Evolutionary conservation across 2,329 filamentous ascomycete species (phyloP).

Genomic region (Talaromyces atroroseus): DNA sequence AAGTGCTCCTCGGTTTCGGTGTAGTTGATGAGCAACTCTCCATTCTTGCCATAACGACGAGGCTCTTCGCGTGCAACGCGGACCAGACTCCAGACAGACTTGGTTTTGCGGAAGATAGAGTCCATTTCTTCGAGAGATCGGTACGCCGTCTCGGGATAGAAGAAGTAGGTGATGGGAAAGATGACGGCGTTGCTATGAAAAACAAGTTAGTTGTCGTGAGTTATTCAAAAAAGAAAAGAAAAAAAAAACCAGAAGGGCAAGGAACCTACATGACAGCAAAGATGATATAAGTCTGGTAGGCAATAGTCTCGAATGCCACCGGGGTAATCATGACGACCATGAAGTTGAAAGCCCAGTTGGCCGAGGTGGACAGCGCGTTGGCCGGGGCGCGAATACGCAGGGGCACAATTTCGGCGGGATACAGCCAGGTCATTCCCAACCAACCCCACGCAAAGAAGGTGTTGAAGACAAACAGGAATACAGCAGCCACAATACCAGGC

Average conservation of each 20-base stretch:
- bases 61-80: constrained; percentile 48
- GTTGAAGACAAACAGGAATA: constrained; percentile 59
- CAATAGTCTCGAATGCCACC: constrained; percentile 52
- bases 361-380: constrained; percentile 59
- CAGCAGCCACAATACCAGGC: constrained; percentile 40
- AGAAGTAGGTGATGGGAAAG: constrained; percentile 54
- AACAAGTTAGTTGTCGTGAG: background rate
- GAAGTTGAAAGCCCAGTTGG: constrained; percentile 60
- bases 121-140: constrained; percentile 65
- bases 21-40: constrained; percentile 47
- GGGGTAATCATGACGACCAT: constrained; percentile 64
- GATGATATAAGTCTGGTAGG: constrained; percentile 53
- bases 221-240: background rate
- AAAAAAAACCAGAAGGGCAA: background rate
- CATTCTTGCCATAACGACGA: constrained; percentile 54
- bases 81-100: constrained; percentile 46
- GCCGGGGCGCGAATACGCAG: constrained; percentile 48
- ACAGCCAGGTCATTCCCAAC: constrained; percentile 59
- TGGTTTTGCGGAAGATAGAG: constrained; percentile 57
- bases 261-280: constrained; percentile 48
- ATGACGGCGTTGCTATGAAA: constrained; percentile 46
- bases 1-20: constrained; percentile 19
- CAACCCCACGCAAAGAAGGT: constrained; percentile 57
- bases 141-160: constrained; percentile 57
- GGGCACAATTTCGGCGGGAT: constrained; percentile 55